Base-by-base conservation (phyloP, 2,329 filamentous ascomycete species). In the Colletotrichum sojae region DNA sequence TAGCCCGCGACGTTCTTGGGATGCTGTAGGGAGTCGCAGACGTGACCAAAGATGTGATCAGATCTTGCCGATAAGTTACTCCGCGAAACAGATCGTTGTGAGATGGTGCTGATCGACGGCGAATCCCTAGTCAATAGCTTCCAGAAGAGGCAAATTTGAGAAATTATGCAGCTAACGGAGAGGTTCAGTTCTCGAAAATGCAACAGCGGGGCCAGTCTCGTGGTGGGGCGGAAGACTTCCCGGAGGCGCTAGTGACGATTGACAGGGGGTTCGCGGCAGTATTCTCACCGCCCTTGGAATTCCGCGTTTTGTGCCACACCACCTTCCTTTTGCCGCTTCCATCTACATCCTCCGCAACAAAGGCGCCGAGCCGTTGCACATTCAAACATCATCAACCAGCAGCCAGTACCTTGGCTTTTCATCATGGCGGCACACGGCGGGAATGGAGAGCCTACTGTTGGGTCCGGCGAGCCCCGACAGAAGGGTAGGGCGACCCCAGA, bases 401-500 rank as follows among this genome's bases (percentile, higher is more conserved):
- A 49, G 49, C 52, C 57, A 68, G n/a, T 6, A 36, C 20, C 20
- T 54, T 8, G 20, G 49, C 2, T 22, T 73, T 79, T 65, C 79
- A 86, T 85, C 83, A 90, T 90, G 88, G 84, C 82, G 68, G 84
- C 82, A 16, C 82, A 83, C 63, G 82, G 81, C 48, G 79, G 83
- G 27, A 82, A 81, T 67, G 84, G 85, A 43, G 88, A 91, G 73
- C 77, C 85, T 20, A 77, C 85, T 16, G 88, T 89, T 13, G 89
- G 89, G 52, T 85, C 87, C 16, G 85, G 88, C 71, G 85, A 83
- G 43, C 87, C 87, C 2, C 84, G 86, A 52, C 83, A 95, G 80
- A 97, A 91, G 78, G 92, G 94, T 64, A 91, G 91, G 77, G 94
- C 95, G 74, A 98, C 94, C 43, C 84, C 96, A 71, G 92, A 94